Evolutionary conservation across 2,329 filamentous ascomycete genomes (phyloP), one percentile per base, ranked within the genome.

Genomic region (Meredithiella fracta): DNA sequence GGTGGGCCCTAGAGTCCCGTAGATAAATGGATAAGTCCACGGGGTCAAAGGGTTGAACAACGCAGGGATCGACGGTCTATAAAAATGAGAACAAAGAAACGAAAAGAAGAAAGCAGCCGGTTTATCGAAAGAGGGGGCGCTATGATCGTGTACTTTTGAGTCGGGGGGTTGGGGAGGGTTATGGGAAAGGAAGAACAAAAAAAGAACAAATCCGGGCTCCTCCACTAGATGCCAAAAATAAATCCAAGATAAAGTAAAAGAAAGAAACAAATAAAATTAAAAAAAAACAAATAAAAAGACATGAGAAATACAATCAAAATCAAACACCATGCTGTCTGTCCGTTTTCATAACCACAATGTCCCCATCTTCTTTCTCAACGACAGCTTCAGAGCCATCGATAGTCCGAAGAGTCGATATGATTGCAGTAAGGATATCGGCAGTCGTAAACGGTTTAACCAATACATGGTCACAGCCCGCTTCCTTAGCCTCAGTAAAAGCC

Each of bases 401-500:
- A 5, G 64, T 62, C 47, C 64, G 61, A 34, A 73, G 69, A n/a
- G 79, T 68, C 9, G 69, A 63, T 61, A 73, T 70, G 67, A 84
- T 80, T 69, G 76, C 80, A 57, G 76, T 73, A 34, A 81, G 69
- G 42, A 84, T 64, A 60, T 82, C 79, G 3, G 73, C 72, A 62
- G 82, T 81, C 34, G 76, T 72, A 63, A 85, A 86, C 7, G 83
- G 83, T 67, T 87, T 87, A n/a, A 82, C 77, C 17, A 88, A 73
- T 20, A 86, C 78, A 63, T 80, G 79, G 62, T 85, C 78, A 60
- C 75, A 77, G 7, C 74, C 75, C 1, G 73, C 74, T 38, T 69
- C 68, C 56, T 70, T 72, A 1, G 75, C 75, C 60, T 73, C 70
- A 51, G 69, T 63, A 54, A 77, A 69, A 66, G 86, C 81, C 65